Evolutionary conservation across 2,329 filamentous ascomycete genomes (phyloP), one percentile per base, ranked within the genome.

Genomic region (Juglanconis sp.): DNA sequence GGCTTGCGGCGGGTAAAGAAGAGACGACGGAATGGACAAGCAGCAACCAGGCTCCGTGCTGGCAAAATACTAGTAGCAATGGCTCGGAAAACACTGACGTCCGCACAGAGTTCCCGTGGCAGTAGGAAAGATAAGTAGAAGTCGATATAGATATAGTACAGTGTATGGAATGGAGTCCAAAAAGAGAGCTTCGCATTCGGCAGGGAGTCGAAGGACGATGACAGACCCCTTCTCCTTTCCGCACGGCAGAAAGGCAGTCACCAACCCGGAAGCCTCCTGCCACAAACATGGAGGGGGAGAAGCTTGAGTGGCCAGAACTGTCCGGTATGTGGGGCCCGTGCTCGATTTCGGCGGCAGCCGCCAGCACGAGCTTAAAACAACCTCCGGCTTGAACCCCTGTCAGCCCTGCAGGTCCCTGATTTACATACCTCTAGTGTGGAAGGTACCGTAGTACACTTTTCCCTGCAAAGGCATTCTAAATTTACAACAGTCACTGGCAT

Each of bases 161-260:
- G 6, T 7, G 11, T 42, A 42, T 42, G 38, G 38, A 10, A 42
- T 38, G 11, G 11, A 38, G 35, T 38, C 36, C 36, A 10, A 42
- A 13, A 24, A 24, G 24, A 24, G 48, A 50, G n/a, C 17, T 34
- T 15, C 48, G 48, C 48, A 50, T 35, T 50, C 30, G 48, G 31
- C 48, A 53, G 36, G 48, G 44, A 36, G 32, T n/a, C 44, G 31
- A 56, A 34, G 46, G 34, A 46, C 53, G 44, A 48, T n/a, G 53
- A 49, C 53, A 49, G 53, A 44, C 53, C 53, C 53, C 48, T 49
- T 56, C 44, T n/a, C 44, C 47, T 30, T 11, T 38, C 50, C 35
- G 50, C 50, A 35, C 38, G 38, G 38, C 38, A 42, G 38, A 42
- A 42, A 9, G 1, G 38, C 38, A 42, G 38, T 42, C 40, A 32